phyloP scores from a whole-genome alignment of 805 yeast species.

The Scheffersomyces lignosus region DNA sequence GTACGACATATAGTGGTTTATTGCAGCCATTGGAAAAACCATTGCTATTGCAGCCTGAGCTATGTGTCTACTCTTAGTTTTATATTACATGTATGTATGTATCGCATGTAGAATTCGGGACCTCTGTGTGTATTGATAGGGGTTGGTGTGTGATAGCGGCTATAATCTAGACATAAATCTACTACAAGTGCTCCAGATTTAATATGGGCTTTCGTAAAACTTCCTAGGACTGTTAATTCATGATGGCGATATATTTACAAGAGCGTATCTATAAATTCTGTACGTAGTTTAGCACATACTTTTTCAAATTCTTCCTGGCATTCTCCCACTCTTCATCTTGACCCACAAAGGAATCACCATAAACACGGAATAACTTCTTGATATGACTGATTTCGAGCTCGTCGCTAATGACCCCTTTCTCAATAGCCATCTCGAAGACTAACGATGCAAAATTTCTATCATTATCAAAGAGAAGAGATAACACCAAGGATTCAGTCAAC shows the following conservation, averaged over 20 bases:
- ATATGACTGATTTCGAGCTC: constrained; percentile 42
- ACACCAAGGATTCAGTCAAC: constrained; percentile 47
- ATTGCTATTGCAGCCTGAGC: too few relatives aligned
- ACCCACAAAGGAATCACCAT: constrained; percentile 51
- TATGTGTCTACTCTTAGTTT: too few relatives aligned
- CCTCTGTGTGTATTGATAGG: too few relatives aligned
- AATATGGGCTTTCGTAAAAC: too few relatives aligned
- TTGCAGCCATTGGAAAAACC: too few relatives aligned
- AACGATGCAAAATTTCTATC: constrained; percentile 58
- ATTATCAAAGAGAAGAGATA: constrained; percentile 41
- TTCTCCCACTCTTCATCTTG: constrained; percentile 34
- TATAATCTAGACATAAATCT: too few relatives aligned
- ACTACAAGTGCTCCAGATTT: too few relatives aligned
- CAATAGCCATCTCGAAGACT: constrained; percentile 47
- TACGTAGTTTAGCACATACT: constrained; percentile 13
- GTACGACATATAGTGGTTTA: too few relatives aligned
- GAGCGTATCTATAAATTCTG: background rate
- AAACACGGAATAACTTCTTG: constrained; percentile 44
- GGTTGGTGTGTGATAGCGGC: too few relatives aligned
- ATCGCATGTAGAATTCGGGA: too few relatives aligned
- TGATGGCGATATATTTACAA: background rate
- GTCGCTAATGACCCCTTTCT: constrained; percentile 34
- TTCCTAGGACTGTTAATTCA: too few relatives aligned
- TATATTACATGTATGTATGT: too few relatives aligned
- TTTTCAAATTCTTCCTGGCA: constrained; percentile 34